Conservation (phyloP, 2,329 filamentous ascomycete species). For the Thyridium curvatum region DNA sequence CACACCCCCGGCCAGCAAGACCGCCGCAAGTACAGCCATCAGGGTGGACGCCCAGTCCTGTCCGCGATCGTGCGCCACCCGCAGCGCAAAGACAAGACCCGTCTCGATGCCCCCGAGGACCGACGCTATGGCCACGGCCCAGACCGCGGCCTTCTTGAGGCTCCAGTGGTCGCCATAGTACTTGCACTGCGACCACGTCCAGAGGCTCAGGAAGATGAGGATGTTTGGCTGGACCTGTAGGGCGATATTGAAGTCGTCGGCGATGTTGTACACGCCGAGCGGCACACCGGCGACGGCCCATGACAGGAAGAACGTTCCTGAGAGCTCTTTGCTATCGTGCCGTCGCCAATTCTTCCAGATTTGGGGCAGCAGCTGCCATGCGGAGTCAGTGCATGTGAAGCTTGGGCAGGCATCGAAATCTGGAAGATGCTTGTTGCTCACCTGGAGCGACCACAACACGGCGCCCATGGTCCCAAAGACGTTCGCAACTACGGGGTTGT, state of each 20-base stretch:
- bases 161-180: slow-evolving; percentile 22
- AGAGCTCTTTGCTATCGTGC: too few species aligned
- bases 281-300: slow-evolving; percentile 65
- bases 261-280: slow-evolving; percentile 47
- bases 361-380: too few species aligned
- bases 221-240: slow-evolving; percentile 36
- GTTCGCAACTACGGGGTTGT: too few species aligned
- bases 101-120: slow-evolving; percentile 51
- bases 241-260: slow-evolving; percentile 32
- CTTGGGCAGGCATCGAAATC: too few species aligned
- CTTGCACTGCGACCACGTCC: slow-evolving; percentile 36
- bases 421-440: too few species aligned
- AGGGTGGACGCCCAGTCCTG: slow-evolving; percentile 56
- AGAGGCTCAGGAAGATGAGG: slow-evolving; percentile 31
- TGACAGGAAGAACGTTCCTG: too few species aligned
- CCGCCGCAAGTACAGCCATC: slow-evolving; percentile 61
- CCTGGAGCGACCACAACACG: too few species aligned
- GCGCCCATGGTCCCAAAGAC: too few species aligned
- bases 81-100: slow-evolving; percentile 51
- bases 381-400: too few species aligned
- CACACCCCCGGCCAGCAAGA: slow-evolving; percentile 59
- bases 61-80: slow-evolving; percentile 32
- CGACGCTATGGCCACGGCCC: slow-evolving; percentile 28
- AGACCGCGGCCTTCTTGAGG: slow-evolving; percentile 30
- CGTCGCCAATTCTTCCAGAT: too few species aligned